Conservation (phyloP, 192 early-diverging fungal species). For the Lobosporangium transversale region DNA sequence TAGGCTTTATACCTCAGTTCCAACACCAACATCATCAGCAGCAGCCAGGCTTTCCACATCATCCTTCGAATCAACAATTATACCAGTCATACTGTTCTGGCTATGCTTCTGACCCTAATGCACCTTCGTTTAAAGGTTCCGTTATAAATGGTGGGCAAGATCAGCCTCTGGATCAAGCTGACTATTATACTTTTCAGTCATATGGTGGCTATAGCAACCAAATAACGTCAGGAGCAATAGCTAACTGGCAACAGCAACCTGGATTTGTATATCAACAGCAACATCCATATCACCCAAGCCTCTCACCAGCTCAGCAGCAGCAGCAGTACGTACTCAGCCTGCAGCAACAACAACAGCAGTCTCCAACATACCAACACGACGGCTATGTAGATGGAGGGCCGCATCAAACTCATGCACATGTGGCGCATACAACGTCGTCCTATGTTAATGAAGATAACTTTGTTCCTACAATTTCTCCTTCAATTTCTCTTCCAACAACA, state of each 20-base stretch:
- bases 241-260: constrained; percentile 2
- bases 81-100: background rate
- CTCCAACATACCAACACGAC: constrained; percentile 11
- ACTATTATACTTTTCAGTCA: background rate
- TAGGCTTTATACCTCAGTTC: too few species aligned
- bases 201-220: constrained; percentile 10
- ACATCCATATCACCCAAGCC: background rate
- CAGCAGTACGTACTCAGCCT: background rate
- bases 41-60: constrained; percentile 14
- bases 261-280: constrained; percentile 1
- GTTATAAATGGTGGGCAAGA: background rate
- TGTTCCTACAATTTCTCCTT: background rate
- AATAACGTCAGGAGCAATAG: background rate
- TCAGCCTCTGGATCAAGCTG: constrained; percentile 1
- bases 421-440: background rate
- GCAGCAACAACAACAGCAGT: constrained; percentile 2
- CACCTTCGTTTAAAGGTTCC: background rate
- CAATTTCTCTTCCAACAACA: constrained; percentile 13
- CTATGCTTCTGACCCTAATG: background rate
- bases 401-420: background rate
- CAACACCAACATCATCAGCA: too few species aligned
- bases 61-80: background rate
- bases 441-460: background rate
- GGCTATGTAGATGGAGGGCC: background rate
- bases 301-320: constrained; percentile 11